phyloP scores from a whole-genome alignment of 2,329 filamentous ascomycete genomes.

The Aspergillus texensis region DNA sequence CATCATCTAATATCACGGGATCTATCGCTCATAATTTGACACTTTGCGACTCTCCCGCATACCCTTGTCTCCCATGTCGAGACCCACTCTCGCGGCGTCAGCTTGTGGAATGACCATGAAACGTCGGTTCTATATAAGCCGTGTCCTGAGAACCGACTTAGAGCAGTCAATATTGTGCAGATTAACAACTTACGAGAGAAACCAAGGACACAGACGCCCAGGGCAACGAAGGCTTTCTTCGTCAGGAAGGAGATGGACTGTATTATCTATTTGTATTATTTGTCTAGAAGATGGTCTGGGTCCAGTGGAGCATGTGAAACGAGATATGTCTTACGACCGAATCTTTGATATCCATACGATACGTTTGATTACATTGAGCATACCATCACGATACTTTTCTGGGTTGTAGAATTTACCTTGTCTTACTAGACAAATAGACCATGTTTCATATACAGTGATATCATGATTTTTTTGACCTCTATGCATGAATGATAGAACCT shows the following conservation, averaged over 20 bases:
- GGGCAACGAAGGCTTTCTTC: background rate
- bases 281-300: constrained; percentile 3
- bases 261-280: constrained; percentile 8
- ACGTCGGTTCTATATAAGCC: background rate
- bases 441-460: background rate
- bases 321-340: constrained; percentile 20
- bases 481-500: background rate
- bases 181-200: background rate
- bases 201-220: background rate
- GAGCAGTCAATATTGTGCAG: background rate
- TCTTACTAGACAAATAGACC: background rate
- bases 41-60: background rate
- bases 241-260: background rate
- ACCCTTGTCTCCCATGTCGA: background rate
- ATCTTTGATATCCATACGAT: constrained; percentile 7
- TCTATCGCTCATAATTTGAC: background rate
- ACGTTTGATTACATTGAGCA: constrained; percentile 1
- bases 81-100: background rate
- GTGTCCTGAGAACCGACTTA: background rate
- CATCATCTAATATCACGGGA: constrained; percentile 41
- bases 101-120: background rate
- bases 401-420: background rate
- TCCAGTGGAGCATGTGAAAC: constrained; percentile 21
- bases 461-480: background rate
- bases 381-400: background rate